Evolutionary conservation across 805 yeast species (phyloP), one percentile per base, ranked within the genome.

Genomic region (Starmerella scarabaei): DNA sequence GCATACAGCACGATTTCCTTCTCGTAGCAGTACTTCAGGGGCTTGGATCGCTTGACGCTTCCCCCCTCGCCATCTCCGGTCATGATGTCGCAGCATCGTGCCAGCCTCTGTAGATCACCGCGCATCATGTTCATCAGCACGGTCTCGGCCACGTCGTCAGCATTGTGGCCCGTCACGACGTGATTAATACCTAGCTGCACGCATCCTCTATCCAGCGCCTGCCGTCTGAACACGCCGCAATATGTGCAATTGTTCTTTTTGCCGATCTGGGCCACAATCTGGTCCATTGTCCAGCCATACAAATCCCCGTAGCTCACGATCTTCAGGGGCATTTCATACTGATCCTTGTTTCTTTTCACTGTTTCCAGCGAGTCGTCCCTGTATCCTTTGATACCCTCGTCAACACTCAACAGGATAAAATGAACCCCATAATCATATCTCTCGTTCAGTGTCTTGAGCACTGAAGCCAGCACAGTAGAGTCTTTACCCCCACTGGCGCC

Each of bases 401-500:
- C 99, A 21, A 91, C 78, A 50, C 93, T 79, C 34, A 91, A 65
- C 23, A 91, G 65, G 3, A 81, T 84, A 40, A 91, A 71, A 15
- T 82, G 68, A n/a, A 91, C 69, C 0, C 94, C 94, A 58, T 91
- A 91, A 53, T 81, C 63, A 61, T 91, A 74, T 42, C 95, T 65
- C 54, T 85, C 95, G 56, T 91, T 91, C 46, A 91, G 64, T 0
- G 88, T 72, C 54, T 85, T 91, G 59, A 91, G 60, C 2, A 91
- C 73, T 34, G 86, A 75, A 0, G 97, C 98, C 23, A 91, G 63
- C 1, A 91, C 99, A 0, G 99, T 91, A 4, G 95, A 83, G 58
- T 91, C 99, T 54, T 91, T 91, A 38, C 99, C 99, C 20, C 99
- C 99, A 1, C 95, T 83, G 0, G 99, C 99, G 15, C 99, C 99